Evolutionary conservation across 2,329 filamentous ascomycete genomes (phyloP).

Genomic region (Podosphaera fusca): DNA sequence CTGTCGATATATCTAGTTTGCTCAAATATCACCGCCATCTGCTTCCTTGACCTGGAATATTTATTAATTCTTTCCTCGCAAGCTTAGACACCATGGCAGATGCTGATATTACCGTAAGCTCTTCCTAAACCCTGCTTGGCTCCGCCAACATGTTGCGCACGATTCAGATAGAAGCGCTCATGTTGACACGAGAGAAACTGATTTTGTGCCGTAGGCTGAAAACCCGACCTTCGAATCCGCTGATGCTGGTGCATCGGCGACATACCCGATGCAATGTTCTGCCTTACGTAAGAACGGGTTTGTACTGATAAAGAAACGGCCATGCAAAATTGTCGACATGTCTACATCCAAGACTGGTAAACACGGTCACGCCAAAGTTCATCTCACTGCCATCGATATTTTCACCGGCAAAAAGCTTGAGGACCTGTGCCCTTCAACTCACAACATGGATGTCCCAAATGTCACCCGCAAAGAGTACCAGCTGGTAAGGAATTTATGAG

Average conservation of each 20-base stretch:
- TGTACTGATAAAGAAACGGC: conserved; percentile 95
- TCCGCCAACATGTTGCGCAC: conserved; percentile 7
- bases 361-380: conserved; percentile 99
- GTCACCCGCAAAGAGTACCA: conserved; percentile 79
- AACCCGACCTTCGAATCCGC: conserved; percentile 60
- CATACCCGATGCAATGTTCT: conserved; percentile 98
- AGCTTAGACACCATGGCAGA: conserved; percentile 35
- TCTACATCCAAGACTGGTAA: conserved; percentile 99
- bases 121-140: conserved; percentile 16
- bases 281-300: conserved; percentile 97
- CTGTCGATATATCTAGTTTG: too few species aligned
- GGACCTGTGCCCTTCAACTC: conserved; percentile 94
- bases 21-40: too few species aligned
- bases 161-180: neutral
- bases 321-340: conserved; percentile 99
- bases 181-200: neutral
- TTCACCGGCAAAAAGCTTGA: conserved; percentile 99
- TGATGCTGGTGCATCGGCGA: conserved; percentile 87
- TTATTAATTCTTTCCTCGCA: conserved; percentile 9
- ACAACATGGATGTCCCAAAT: conserved; percentile 95
- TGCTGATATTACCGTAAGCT: conserved; percentile 19
- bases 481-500: conserved; percentile 42
- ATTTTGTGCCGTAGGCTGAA: conserved; percentile 13
- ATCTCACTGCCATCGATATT: conserved; percentile 93
- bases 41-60: too few species aligned